phyloP scores from a whole-genome alignment of 2,329 filamentous ascomycete genomes.

The Fusarium sterilihyphosum region DNA sequence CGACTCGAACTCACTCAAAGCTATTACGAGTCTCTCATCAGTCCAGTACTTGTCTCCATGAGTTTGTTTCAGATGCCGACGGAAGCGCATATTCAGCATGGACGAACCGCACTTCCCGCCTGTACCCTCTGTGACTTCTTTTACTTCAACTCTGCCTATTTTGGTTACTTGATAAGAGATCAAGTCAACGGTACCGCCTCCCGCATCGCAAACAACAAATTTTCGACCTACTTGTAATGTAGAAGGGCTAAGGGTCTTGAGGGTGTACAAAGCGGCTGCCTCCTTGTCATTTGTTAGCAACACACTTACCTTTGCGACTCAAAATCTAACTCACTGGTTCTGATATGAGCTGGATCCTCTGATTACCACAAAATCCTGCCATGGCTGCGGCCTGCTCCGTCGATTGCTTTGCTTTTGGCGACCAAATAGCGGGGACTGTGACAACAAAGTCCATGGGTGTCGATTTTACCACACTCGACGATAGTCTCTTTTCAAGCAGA shows the following conservation, averaged over 20 bases:
- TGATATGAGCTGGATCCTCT: conserved; percentile 58
- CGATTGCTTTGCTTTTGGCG: conserved; percentile 61
- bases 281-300: conserved; percentile 48
- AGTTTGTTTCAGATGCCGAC: conserved; percentile 54
- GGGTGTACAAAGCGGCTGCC: conserved; percentile 61
- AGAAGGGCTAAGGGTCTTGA: conserved; percentile 55
- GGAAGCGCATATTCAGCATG: conserved; percentile 60
- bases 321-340: conserved; percentile 53
- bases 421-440: conserved; percentile 69
- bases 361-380: conserved; percentile 52
- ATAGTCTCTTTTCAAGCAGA: conserved; percentile 55
- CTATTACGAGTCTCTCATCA: conserved; percentile 53
- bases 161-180: conserved; percentile 61
- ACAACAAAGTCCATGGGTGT: conserved; percentile 64
- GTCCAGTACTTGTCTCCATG: conserved; percentile 56
- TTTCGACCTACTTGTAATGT: conserved; percentile 56
- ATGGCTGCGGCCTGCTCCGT: conserved; percentile 55
- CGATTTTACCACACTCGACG: conserved; percentile 52
- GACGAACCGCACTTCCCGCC: conserved; percentile 62
- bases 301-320: background rate
- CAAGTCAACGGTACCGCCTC: conserved; percentile 64
- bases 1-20: conserved; percentile 56
- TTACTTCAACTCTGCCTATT: conserved; percentile 55
- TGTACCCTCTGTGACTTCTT: conserved; percentile 59
- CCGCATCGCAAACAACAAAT: conserved; percentile 64